A percentile compares a stretch with the other conserved stretches of the same genome.
Evolutionary conservation across 2,329 filamentous ascomycete species (phyloP).

Genomic region (Talaromyces albobiverticillius): DNA sequence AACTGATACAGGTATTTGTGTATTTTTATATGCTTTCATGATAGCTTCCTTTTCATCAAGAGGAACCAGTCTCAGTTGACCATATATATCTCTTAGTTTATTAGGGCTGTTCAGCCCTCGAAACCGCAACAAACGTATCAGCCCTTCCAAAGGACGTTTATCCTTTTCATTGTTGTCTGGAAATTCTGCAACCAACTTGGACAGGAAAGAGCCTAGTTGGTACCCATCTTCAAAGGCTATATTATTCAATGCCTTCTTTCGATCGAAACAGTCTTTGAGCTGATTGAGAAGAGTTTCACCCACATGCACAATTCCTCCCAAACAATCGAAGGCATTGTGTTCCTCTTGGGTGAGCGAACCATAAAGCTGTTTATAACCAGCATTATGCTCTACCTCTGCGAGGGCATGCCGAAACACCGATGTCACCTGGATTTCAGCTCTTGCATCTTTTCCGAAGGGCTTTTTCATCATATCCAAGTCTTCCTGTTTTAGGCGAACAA

Average conservation of each 20-base stretch:
- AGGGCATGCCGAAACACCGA: constrained; percentile 25
- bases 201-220: background rate
- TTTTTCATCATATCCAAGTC: background rate
- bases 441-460: background rate
- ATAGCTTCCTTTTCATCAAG: background rate
- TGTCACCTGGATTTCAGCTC: constrained; percentile 30
- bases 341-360: background rate
- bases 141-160: background rate
- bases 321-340: background rate
- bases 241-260: background rate
- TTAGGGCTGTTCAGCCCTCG: background rate
- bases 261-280: background rate
- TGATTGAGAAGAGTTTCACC: background rate
- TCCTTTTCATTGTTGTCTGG: background rate
- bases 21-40: background rate
- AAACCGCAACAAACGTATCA: background rate
- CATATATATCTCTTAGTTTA: background rate
- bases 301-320: background rate
- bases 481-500: background rate
- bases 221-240: background rate
- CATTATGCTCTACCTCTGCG: constrained; percentile 28
- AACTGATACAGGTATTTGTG: background rate
- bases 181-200: background rate
- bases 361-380: constrained; percentile 24
- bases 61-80: background rate